Conservation (phyloP, 768 basidiomycete species). For the Naematelia aurantialba region DNA sequence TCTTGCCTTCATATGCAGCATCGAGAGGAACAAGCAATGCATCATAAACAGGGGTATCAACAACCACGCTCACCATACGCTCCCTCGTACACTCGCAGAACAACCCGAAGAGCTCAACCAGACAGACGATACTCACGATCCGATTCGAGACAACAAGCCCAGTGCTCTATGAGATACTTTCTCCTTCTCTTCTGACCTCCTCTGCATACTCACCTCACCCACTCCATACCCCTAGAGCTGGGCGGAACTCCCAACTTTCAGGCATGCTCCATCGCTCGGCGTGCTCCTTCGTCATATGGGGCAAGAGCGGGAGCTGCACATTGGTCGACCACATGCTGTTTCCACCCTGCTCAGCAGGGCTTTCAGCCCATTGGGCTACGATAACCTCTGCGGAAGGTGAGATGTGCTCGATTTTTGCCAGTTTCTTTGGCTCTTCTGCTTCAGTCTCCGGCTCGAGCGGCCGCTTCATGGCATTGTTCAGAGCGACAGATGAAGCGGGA, state of each 20-base stretch:
- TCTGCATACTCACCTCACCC: background rate
- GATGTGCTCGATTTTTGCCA: background rate
- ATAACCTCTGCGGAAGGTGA: slow-evolving; percentile 1
- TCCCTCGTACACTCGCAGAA: background rate
- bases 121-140: background rate
- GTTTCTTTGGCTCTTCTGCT: background rate
- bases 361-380: background rate
- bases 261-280: background rate
- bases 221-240: background rate
- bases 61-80: background rate
- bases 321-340: slow-evolving; percentile 7
- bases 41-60: background rate
- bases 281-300: background rate
- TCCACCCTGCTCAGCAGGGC: background rate
- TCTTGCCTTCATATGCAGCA: background rate
- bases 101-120: background rate
- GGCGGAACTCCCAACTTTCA: background rate
- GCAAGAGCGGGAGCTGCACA: background rate
- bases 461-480: background rate
- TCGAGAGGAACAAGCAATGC: background rate
- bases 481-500: background rate
- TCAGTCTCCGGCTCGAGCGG: background rate
- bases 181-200: background rate
- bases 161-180: background rate
- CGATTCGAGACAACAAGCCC: no score